Evolutionary conservation across 495 filamentous ascomycete species (phyloP), one percentile per base, ranked within the genome.

Genomic region (Bacidia gigantensis): DNA sequence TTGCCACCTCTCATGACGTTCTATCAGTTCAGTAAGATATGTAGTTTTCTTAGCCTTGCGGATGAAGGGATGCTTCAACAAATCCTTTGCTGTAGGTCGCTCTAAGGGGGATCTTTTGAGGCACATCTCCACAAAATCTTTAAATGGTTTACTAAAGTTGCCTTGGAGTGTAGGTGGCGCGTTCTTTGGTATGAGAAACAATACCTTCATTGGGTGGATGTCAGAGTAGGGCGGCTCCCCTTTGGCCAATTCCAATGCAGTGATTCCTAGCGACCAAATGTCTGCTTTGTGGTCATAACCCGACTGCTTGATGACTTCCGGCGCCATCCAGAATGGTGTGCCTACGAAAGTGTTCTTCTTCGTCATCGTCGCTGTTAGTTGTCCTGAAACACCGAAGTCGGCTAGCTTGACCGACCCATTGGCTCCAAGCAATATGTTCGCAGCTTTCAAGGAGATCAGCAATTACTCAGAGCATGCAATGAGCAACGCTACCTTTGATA

Each of bases 271-370:
- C 22, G 93, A 97, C 92, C 92, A 98, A 52, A 98, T 95, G 63
- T 98, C 92, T 3, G 92, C 93, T 69, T 97, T 98, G 69, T 94
- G 89, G 60, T 96, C 90, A 67, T 98, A 98, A 39, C 92, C 92
- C 48, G 87, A 92, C 64, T 95, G 89, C 70, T 95, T 95, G 66
- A 98, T 98, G 26, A 98, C 92, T 65, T 98, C 92, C 9, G 92
- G 92, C 3, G 92, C 92, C 92, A 98, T 98, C 92, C 92, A 98
- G 67, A 96, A 98, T 0, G 92, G 92, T 1, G 92, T 97, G 12
- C 92, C 92, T 21, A 98, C 92, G 63, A 98, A 98, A 0, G 92
- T 98, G 62, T 97, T 98, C 67, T 95, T 95, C 69, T 96, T 95
- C 22, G 93, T 95, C 86, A 96, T 97, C n/a, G 92, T 96, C 1